phyloP scores from a whole-genome alignment of 1,139 yeast genomes.

The Ogataea hybrid region DNA sequence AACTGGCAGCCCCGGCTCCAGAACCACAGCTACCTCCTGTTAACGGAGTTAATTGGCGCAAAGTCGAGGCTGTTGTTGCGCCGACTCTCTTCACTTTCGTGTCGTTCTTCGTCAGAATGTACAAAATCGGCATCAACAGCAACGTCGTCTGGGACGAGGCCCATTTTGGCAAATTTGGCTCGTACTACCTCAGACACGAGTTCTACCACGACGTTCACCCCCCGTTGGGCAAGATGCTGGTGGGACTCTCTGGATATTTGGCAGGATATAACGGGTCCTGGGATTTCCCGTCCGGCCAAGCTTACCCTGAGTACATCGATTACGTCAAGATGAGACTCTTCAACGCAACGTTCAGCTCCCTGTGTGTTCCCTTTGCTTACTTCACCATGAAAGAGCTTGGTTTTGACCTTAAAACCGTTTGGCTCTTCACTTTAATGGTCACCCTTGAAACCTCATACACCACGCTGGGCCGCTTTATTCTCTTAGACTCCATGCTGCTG shows the following conservation, averaged over 20 bases:
- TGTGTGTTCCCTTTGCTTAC: constrained; percentile 92
- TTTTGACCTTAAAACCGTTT: constrained; percentile 74
- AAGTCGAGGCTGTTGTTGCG: constrained; percentile 28
- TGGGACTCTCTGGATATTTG: constrained; percentile 89
- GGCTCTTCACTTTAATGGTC: constrained; percentile 89
- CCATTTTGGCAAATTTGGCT: constrained; percentile 91
- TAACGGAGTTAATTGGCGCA: constrained; percentile 18
- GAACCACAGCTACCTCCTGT: constrained; percentile 37
- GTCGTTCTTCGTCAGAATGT: constrained; percentile 51
- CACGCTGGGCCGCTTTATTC: constrained; percentile 86
- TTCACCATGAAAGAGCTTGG: constrained; percentile 87
- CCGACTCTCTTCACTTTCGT: constrained; percentile 49
- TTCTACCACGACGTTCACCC: constrained; percentile 99
- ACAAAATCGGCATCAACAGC: constrained; percentile 48
- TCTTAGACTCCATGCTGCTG: constrained; percentile 93
- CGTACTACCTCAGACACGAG: constrained; percentile 87
- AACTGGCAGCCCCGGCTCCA: constrained; percentile 47
- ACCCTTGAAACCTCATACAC: constrained; percentile 82
- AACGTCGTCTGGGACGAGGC: constrained; percentile 68
- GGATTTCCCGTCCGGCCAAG: constrained; percentile 87
- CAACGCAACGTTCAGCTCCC: constrained; percentile 86
- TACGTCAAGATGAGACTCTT: constrained; percentile 91
- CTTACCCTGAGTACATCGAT: constrained; percentile 83
- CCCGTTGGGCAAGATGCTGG: constrained; percentile 95
- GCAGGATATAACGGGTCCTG: constrained; percentile 97